These are phyloP conservation scores for Tulasnella sp. DNA, from an alignment of 768 basidiomycete genomes.

Conservation along the genomic window DNA sequence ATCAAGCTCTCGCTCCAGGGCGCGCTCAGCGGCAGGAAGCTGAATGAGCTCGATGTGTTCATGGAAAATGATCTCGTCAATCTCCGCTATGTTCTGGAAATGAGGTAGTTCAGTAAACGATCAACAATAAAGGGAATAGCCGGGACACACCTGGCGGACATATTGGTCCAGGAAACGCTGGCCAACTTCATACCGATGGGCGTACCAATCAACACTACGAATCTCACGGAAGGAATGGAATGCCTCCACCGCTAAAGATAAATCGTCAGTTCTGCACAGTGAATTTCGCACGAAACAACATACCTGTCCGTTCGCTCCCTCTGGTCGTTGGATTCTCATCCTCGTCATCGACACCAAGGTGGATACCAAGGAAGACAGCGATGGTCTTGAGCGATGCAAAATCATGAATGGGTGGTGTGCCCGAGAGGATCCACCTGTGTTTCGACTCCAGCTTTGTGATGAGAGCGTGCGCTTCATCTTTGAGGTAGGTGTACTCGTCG, in stretches of 20 bases:
- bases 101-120: slow-evolving; percentile 28
- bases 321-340: slow-evolving; percentile 75
- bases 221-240: slow-evolving; percentile 98
- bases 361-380: slow-evolving; percentile 80
- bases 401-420: slow-evolving; percentile 89
- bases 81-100: slow-evolving; percentile 86
- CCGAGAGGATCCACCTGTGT: slow-evolving; percentile 92
- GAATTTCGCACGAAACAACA: slow-evolving; percentile 29
- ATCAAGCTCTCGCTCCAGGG: slow-evolving; percentile 91
- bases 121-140: not conserved
- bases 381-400: slow-evolving; percentile 90
- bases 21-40: slow-evolving; percentile 88
- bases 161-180: slow-evolving; percentile 78
- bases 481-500: slow-evolving; percentile 92
- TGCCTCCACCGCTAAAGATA: slow-evolving; percentile 66
- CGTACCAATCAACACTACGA: slow-evolving; percentile 88
- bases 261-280: not conserved
- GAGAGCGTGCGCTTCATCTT: slow-evolving; percentile 71
- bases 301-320: slow-evolving; percentile 78
- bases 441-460: slow-evolving; percentile 72
- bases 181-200: slow-evolving; percentile 74
- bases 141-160: slow-evolving; percentile 64
- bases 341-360: slow-evolving; percentile 88
- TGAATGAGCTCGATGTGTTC: slow-evolving; percentile 56
- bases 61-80: slow-evolving; percentile 86